Evolutionary conservation across 192 early-diverging fungal species (phyloP).

Genomic region (Diversispora eburnea): DNA sequence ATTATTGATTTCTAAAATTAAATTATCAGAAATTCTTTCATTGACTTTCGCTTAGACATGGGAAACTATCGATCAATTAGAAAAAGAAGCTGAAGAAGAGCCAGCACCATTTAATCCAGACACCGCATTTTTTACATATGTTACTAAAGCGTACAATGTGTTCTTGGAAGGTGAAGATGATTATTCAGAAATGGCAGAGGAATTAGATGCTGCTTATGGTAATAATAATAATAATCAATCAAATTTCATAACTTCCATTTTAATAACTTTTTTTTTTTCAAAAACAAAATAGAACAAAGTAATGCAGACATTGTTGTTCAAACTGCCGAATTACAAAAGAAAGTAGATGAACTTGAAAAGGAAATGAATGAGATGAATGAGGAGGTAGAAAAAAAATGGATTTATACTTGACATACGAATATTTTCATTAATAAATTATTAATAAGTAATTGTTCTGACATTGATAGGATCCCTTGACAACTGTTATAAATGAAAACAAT

Average conservation of each 20-base stretch:
- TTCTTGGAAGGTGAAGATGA: constrained; percentile 67
- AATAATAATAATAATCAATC: constrained; percentile 38
- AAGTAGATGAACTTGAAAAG: constrained; percentile 48
- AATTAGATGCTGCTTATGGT: constrained; percentile 59
- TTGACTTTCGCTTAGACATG: constrained; percentile 37
- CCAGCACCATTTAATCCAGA: constrained; percentile 33
- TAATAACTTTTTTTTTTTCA: not conserved
- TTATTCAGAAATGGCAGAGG: constrained; percentile 54
- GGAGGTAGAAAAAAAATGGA: too few relatives aligned
- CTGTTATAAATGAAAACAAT: constrained; percentile 50
- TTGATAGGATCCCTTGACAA: constrained; percentile 50
- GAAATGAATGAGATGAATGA: constrained; percentile 33
- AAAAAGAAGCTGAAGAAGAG: not conserved
- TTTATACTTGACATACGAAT: not conserved
- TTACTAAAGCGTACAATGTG: constrained; percentile 57
- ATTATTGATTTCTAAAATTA: constrained; percentile 31
- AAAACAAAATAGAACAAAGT: not conserved
- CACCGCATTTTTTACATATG: constrained; percentile 69
- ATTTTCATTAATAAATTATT: constrained; percentile 10
- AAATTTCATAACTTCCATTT: constrained; percentile 19
- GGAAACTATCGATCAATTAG: not conserved
- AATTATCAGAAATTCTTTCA: constrained; percentile 33
- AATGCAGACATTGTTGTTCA: constrained; percentile 37
- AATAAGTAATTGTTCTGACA: not conserved
- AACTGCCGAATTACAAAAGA: constrained; percentile 48